phyloP scores from a whole-genome alignment of 2,329 filamentous ascomycete genomes.

The Monilinia aucupariae region DNA sequence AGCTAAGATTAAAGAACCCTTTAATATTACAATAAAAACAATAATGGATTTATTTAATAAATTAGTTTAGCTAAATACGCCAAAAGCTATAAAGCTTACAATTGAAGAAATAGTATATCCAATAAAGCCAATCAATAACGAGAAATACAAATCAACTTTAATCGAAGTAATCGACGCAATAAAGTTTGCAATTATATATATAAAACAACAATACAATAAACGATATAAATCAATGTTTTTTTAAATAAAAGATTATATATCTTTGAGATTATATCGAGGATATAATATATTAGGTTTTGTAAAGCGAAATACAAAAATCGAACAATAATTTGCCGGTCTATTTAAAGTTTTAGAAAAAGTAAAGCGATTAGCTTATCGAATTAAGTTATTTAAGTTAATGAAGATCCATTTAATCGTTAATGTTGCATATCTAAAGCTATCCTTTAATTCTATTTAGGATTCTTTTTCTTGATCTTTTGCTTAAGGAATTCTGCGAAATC shows the following conservation, averaged over 20 bases:
- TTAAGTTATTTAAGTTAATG: neutral
- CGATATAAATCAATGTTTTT: too few species aligned
- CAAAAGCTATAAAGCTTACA: too few species aligned
- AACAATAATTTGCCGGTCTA: neutral
- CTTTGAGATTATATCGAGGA: neutral
- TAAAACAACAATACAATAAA: neutral
- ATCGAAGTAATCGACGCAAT: neutral
- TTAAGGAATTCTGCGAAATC: neutral
- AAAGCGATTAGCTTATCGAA: neutral
- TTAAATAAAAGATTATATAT: neutral
- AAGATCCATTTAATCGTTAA: neutral
- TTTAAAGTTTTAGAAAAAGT: neutral
- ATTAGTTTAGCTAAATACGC: too few species aligned
- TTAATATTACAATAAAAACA: too few species aligned
- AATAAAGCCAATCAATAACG: too few species aligned
- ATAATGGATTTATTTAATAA: too few species aligned
- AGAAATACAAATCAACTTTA: too few species aligned
- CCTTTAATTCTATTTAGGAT: neutral
- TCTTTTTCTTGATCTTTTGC: neutral
- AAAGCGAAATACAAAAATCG: neutral
- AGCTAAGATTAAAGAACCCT: too few species aligned
- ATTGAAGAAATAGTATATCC: too few species aligned
- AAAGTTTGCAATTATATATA: neutral
- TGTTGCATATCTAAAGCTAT: neutral
- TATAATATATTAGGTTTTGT: neutral